These are phyloP conservation scores for Lecanicillium sp. DNA, from an alignment of 2,329 filamentous ascomycete genomes.

Conservation along the genomic window DNA sequence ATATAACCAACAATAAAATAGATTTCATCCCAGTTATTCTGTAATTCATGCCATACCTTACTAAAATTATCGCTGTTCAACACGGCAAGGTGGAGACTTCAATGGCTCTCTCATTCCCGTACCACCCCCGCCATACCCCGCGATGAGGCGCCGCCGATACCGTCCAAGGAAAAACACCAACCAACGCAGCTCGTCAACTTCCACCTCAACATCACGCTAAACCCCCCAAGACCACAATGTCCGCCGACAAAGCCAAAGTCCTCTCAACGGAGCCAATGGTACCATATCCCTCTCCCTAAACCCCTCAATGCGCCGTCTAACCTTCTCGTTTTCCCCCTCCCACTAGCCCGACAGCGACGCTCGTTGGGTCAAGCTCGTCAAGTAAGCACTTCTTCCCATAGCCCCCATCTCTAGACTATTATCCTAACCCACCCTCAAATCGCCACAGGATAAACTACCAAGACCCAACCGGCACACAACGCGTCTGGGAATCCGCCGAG, in stretches of 20 bases:
- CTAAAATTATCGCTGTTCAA: too few relatives aligned
- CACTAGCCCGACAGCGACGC: conserved; percentile 41
- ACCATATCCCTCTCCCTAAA: conserved; percentile 10
- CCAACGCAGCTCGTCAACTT: too few relatives aligned
- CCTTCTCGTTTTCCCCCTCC: background rate
- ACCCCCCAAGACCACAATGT: conserved; percentile 31
- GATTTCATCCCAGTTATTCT: too few relatives aligned
- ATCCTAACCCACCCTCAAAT: background rate
- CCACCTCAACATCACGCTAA: background rate
- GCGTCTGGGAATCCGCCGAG: conserved; percentile 66
- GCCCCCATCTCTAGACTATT: background rate
- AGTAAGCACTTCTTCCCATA: conserved; percentile 27
- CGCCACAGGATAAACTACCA: conserved; percentile 50
- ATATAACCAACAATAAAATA: too few relatives aligned
- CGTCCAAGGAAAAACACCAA: too few relatives aligned
- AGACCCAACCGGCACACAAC: conserved; percentile 48
- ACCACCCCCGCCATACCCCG: too few relatives aligned
- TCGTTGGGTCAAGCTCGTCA: conserved; percentile 51
- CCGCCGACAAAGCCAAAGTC: conserved; percentile 32
- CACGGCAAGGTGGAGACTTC: too few relatives aligned
- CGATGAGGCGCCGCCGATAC: too few relatives aligned
- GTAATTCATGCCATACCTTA: too few relatives aligned
- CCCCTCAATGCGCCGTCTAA: background rate
- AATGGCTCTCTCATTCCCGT: too few relatives aligned
- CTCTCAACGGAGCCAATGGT: conserved; percentile 37